These are phyloP conservation scores for Neurospora sp. DNA, from an alignment of 495 filamentous ascomycete species.

Conservation along the genomic window DNA sequence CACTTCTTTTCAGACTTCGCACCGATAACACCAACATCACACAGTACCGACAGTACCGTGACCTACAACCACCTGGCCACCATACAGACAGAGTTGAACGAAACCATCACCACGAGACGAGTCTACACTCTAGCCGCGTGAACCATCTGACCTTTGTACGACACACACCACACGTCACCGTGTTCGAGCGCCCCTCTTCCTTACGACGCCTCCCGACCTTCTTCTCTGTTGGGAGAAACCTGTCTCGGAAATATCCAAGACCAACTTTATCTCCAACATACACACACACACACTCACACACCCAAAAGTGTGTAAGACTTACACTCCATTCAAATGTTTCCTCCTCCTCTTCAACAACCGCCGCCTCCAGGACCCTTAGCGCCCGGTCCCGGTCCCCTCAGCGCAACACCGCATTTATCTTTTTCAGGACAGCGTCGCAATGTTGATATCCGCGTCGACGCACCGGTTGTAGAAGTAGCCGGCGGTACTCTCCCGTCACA, in stretches of 20 bases:
- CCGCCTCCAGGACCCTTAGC: background rate
- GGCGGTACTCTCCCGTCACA: background rate
- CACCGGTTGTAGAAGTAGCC: background rate
- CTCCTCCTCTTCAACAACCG: background rate
- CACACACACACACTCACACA: background rate
- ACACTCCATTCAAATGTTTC: background rate
- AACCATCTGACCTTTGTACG: background rate
- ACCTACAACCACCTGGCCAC: background rate
- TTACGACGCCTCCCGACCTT: background rate
- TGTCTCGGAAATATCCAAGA: background rate
- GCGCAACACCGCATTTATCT: background rate
- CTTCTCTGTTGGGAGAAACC: background rate
- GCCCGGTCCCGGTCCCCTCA: background rate
- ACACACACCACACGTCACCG: background rate
- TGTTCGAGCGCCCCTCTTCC: background rate
- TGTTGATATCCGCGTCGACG: background rate
- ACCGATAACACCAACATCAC: background rate
- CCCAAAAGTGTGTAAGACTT: background rate
- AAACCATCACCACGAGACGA: background rate
- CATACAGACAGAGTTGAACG: background rate
- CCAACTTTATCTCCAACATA: background rate
- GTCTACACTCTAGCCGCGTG: background rate
- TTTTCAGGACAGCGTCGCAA: background rate
- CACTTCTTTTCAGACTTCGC: background rate
- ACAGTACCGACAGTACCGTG: background rate